Percentiles rank a stretch among this genome's conserved stretches.
These are phyloP conservation scores for Russula sp. DNA, from an alignment of 768 basidiomycete species.

Conservation along the genomic window DNA sequence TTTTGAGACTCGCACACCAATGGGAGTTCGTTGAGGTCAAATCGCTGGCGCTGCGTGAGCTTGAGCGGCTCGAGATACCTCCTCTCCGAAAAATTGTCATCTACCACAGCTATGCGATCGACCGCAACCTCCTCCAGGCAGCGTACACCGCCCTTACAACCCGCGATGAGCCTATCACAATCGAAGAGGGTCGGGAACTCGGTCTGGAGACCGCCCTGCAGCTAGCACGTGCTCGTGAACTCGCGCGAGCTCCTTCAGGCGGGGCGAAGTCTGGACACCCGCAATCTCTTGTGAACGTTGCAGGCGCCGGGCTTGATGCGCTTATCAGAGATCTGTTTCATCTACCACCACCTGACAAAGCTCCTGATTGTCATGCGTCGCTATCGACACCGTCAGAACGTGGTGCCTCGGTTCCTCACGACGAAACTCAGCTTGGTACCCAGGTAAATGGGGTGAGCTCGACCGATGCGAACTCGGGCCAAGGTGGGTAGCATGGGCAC, in stretches of 20 bases:
- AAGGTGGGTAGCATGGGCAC: conserved; percentile 14
- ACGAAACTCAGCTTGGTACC: neutral
- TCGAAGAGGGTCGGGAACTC: conserved; percentile 52
- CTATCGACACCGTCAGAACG: neutral
- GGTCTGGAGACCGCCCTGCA: conserved; percentile 50
- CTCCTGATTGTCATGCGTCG: neutral
- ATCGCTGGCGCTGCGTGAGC: conserved; percentile 47
- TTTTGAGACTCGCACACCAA: conserved; percentile 47
- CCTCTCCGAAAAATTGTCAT: conserved; percentile 50
- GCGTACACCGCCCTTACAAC: conserved; percentile 48
- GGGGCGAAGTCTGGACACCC: neutral
- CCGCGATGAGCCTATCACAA: conserved; percentile 45
- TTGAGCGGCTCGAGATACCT: conserved; percentile 40
- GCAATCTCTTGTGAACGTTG: neutral
- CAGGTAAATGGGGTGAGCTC: conserved; percentile 1
- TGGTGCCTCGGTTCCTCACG: neutral
- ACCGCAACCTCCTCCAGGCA: conserved; percentile 44
- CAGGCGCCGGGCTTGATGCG: conserved; percentile 11
- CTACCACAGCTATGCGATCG: conserved; percentile 50
- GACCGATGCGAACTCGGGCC: neutral
- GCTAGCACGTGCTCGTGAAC: conserved; percentile 51
- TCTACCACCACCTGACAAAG: neutral
- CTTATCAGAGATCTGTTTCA: conserved; percentile 20
- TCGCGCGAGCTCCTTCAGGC: conserved; percentile 1
- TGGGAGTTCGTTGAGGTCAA: conserved; percentile 54